Evolutionary conservation across 257 asterid species (phyloP).

Genomic region (Petunia axillaris): DNA sequence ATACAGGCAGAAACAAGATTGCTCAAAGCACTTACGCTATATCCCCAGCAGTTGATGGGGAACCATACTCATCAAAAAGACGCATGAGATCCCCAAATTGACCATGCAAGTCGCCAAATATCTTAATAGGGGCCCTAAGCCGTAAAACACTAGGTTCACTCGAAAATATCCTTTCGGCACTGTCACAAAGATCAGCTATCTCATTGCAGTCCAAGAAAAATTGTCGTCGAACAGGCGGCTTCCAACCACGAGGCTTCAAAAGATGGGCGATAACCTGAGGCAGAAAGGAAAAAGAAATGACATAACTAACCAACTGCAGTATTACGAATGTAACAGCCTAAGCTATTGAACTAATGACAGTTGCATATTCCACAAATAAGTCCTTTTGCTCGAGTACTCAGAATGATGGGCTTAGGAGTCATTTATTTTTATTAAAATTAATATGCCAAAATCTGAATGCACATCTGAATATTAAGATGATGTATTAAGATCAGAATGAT

Average conservation of each 20-base stretch:
- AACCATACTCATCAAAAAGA: slow-evolving; percentile 97
- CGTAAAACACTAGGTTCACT: slow-evolving; percentile 93
- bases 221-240: slow-evolving; percentile 96
- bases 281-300: slow-evolving; percentile 9
- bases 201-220: slow-evolving; percentile 98
- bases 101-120: slow-evolving; percentile 98
- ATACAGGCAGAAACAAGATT: not conserved
- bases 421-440: too few species aligned
- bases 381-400: not conserved
- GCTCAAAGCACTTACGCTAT: slow-evolving; percentile 67
- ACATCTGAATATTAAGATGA: too few species aligned
- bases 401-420: not conserved
- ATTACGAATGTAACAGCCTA: not conserved
- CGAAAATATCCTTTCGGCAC: slow-evolving; percentile 92
- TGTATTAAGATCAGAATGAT: too few species aligned
- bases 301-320: slow-evolving; percentile 2
- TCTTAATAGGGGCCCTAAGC: slow-evolving; percentile 94
- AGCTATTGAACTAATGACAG: not conserved
- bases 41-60: slow-evolving; percentile 99
- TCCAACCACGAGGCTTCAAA: slow-evolving; percentile 99
- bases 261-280: slow-evolving; percentile 90
- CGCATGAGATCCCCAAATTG: slow-evolving; percentile 99
- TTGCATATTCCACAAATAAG: not conserved
- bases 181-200: slow-evolving; percentile 98
- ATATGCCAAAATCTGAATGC: too few species aligned